A percentile compares a stretch with the other conserved stretches of the same genome.
Evolutionary conservation across 495 filamentous ascomycete species (phyloP).

Genomic region (Zalerion maritima): DNA sequence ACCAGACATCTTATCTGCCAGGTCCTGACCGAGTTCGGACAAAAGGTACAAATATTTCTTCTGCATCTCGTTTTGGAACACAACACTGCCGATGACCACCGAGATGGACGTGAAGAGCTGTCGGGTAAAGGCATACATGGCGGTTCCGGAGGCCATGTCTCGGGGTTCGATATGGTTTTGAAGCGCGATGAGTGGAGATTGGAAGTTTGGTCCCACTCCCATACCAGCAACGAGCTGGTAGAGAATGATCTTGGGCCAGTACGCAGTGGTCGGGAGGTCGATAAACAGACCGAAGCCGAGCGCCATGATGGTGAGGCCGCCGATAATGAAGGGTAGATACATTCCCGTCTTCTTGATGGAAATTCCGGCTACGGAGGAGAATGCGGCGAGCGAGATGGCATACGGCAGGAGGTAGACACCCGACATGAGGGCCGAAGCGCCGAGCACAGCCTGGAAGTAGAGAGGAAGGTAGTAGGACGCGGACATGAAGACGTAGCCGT

Average conservation of each 20-base stretch:
- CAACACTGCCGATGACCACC: slow-evolving; percentile 65
- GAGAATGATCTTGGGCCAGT: slow-evolving; percentile 44
- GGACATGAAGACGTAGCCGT: slow-evolving; percentile 61
- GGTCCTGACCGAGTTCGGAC: slow-evolving; percentile 24
- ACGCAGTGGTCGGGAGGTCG: slow-evolving; percentile 32
- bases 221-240: slow-evolving; percentile 53
- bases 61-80: slow-evolving; percentile 56
- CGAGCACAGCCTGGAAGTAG: slow-evolving; percentile 65
- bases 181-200: slow-evolving; percentile 65
- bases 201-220: slow-evolving; percentile 54
- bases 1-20: slow-evolving; percentile 29
- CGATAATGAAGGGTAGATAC: slow-evolving; percentile 38
- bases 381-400: slow-evolving; percentile 51
- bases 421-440: slow-evolving; percentile 54
- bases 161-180: slow-evolving; percentile 48
- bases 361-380: slow-evolving; percentile 49
- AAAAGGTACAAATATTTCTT: slow-evolving; percentile 24
- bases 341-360: slow-evolving; percentile 60
- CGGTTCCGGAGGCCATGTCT: slow-evolving; percentile 65
- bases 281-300: slow-evolving; percentile 53
- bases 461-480: slow-evolving; percentile 64
- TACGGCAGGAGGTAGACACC: slow-evolving; percentile 71
- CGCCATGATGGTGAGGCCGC: slow-evolving; percentile 41
- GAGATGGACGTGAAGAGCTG: slow-evolving; percentile 57
- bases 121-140: slow-evolving; percentile 59